Conservation (phyloP, 2,329 filamentous ascomycete species). For the Fusarium albosuccineum region DNA sequence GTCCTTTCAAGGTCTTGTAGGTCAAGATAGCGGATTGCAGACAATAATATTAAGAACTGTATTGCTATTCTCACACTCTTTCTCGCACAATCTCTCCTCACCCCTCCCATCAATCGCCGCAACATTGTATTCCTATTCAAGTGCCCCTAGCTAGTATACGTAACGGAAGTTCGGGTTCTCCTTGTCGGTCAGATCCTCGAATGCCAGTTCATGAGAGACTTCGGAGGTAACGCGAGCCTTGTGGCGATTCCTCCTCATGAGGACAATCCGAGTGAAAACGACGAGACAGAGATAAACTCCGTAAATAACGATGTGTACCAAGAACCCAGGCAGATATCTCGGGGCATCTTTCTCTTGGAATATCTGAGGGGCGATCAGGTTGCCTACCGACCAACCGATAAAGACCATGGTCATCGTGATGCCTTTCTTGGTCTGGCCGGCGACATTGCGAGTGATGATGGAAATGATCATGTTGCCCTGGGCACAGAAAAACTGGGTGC, state of each 20-base stretch:
- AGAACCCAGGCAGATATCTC: background rate
- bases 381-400: background rate
- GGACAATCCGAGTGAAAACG: background rate
- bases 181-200: background rate
- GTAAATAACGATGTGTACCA: background rate
- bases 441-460: constrained; percentile 6
- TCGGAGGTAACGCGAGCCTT: background rate
- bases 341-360: constrained; percentile 5
- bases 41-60: too few species aligned
- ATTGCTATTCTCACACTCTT: too few species aligned
- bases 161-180: constrained; percentile 10
- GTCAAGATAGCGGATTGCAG: fast-evolving
- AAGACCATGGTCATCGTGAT: background rate
- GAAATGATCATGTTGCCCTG: constrained; percentile 2
- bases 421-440: constrained; percentile 9
- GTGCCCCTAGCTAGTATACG: too few species aligned
- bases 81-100: too few species aligned
- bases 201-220: background rate
- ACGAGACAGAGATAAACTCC: background rate
- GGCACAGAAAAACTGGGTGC: constrained; percentile 50
- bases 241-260: background rate
- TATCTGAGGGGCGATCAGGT: constrained; percentile 7
- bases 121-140: too few species aligned
- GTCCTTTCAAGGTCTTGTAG: too few species aligned
- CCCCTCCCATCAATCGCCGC: too few species aligned